Conservation (phyloP, 768 basidiomycete species). For the Leccinum longicurvipes region DNA sequence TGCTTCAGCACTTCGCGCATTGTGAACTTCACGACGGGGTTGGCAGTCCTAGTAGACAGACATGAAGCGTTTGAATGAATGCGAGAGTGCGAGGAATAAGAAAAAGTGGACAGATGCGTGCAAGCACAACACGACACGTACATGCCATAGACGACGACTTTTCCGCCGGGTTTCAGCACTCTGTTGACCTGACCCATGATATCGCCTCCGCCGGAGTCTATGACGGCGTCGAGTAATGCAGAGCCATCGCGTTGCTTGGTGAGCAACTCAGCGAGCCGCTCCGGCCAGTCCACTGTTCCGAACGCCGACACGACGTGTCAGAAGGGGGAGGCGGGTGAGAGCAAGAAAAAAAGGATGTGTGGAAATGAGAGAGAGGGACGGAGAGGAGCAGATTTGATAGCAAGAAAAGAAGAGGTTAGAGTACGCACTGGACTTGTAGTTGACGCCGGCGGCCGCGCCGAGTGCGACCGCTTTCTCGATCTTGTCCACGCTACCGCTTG, state of each 20-base stretch:
- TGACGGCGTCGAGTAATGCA: constrained; percentile 50
- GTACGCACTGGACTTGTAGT: constrained; percentile 61
- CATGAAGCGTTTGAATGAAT: constrained; percentile 5
- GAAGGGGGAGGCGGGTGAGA: not conserved
- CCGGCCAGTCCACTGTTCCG: constrained; percentile 48
- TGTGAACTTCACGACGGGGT: constrained; percentile 56
- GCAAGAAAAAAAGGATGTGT: too few species aligned
- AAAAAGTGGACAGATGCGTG: not conserved
- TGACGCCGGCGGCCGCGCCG: constrained; percentile 76
- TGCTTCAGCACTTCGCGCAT: constrained; percentile 80
- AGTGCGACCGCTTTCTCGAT: constrained; percentile 60
- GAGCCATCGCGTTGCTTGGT: constrained; percentile 25
- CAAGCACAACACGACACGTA: constrained; percentile 19
- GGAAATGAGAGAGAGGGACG: not conserved
- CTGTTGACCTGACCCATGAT: constrained; percentile 50
- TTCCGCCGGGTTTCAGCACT: constrained; percentile 54
- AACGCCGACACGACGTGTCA: not conserved
- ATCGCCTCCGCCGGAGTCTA: constrained; percentile 70
- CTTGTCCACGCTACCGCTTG: constrained; percentile 68
- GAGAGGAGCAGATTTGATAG: not conserved
- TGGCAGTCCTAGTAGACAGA: not conserved
- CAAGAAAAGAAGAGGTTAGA: not conserved
- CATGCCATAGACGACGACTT: constrained; percentile 67
- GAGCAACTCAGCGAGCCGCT: constrained; percentile 43
- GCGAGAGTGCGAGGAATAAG: not conserved